phyloP scores from a whole-genome alignment of 768 basidiomycete genomes.

The Amanita thiersii region DNA sequence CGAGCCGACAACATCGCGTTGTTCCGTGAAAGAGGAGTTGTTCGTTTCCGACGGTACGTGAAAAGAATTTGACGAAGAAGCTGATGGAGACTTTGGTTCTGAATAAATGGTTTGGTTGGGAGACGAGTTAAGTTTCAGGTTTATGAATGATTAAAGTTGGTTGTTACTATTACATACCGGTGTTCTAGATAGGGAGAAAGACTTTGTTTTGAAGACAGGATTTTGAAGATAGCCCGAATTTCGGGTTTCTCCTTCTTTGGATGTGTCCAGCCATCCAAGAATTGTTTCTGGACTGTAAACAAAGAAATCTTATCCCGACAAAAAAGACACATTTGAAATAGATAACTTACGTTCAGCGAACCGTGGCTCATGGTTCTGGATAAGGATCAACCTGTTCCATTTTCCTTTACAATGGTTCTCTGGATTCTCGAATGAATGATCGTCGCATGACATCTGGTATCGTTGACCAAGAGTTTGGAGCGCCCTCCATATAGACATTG shows the following conservation, averaged over 20 bases:
- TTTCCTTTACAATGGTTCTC: conserved; percentile 28
- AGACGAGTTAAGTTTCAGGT: background rate
- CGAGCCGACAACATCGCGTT: conserved; percentile 46
- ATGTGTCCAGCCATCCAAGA: conserved; percentile 49
- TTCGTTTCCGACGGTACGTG: conserved; percentile 36
- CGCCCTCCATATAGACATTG: conserved; percentile 1
- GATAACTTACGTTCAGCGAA: conserved; percentile 32
- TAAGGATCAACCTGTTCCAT: conserved; percentile 32
- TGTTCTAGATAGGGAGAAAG: conserved; percentile 39
- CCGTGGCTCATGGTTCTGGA: conserved; percentile 25
- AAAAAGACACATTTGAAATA: background rate
- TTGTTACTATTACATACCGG: conserved; percentile 36
- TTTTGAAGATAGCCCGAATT: conserved; percentile 42
- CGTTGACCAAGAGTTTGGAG: background rate
- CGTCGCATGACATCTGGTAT: conserved; percentile 23
- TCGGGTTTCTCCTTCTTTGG: conserved; percentile 41
- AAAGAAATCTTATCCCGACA: too few relatives aligned
- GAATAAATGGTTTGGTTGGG: background rate
- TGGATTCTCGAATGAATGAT: conserved; percentile 35
- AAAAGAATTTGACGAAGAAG: conserved; percentile 8
- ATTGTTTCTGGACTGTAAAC: conserved; percentile 40
- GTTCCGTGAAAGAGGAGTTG: conserved; percentile 65
- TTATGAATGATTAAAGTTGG: background rate
- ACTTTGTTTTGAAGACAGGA: conserved; percentile 35
- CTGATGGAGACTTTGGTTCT: background rate